Percentiles rank a stretch among this genome's conserved stretches.
Conservation (phyloP, 306 rosid species). For the Glycine latifolia region DNA sequence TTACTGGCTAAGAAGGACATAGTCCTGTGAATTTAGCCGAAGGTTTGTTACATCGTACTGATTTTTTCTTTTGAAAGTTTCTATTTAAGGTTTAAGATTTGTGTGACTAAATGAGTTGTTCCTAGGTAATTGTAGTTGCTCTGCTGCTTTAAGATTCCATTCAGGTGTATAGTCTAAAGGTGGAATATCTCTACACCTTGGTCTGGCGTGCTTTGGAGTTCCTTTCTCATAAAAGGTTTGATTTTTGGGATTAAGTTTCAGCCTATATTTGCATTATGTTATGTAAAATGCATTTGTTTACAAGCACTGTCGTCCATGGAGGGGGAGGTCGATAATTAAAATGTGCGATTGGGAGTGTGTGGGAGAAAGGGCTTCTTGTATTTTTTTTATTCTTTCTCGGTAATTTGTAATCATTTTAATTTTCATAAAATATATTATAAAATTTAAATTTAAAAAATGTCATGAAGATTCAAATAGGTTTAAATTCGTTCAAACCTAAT, state of each 20-base stretch:
- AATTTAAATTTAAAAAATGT: too few species aligned
- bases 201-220: slow-evolving; percentile 93
- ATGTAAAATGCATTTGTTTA: not conserved
- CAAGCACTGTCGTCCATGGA: too few species aligned
- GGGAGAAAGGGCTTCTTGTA: too few species aligned
- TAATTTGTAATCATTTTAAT: too few species aligned
- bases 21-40: slow-evolving; percentile 79
- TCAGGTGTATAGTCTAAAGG: slow-evolving; percentile 97
- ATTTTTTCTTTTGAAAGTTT: slow-evolving; percentile 1
- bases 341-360: too few species aligned
- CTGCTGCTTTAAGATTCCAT: slow-evolving; percentile 92
- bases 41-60: slow-evolving; percentile 56
- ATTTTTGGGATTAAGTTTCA: slow-evolving; percentile 24
- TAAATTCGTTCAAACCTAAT: too few species aligned
- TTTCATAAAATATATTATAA: too few species aligned
- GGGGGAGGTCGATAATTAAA: too few species aligned
- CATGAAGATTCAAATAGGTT: too few species aligned
- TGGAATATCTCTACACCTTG: slow-evolving; percentile 84
- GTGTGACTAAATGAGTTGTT: slow-evolving; percentile 34
- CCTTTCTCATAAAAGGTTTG: slow-evolving; percentile 90
- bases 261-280: slow-evolving; percentile 5
- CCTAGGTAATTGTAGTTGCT: slow-evolving; percentile 78
- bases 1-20: slow-evolving; percentile 63
- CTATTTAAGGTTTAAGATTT: not conserved
- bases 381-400: too few species aligned